A percentile compares a stretch with the other conserved stretches of the same genome.
These are phyloP conservation scores for Chernovozyma sophiae-reginae DNA, from an alignment of 1,139 yeast species.

Conservation along the genomic window DNA sequence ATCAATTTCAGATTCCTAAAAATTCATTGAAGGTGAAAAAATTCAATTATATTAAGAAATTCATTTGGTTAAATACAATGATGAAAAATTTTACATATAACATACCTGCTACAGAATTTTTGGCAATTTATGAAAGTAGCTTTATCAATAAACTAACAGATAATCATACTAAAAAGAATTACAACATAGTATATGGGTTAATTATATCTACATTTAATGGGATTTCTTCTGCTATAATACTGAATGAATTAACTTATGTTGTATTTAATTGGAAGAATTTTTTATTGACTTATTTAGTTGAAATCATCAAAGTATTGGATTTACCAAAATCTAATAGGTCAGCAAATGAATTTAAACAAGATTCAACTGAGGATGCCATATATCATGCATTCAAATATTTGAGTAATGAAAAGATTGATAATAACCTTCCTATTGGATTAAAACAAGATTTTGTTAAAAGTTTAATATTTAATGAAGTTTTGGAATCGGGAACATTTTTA, in stretches of 20 bases:
- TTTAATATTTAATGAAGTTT: conserved; percentile 28
- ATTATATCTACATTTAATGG: conserved; percentile 19
- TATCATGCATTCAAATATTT: conserved; percentile 15
- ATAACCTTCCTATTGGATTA: conserved; percentile 15
- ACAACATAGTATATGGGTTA: conserved; percentile 17
- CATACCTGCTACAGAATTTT: conserved; percentile 12
- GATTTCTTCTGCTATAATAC: conserved; percentile 13
- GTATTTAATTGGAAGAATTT: conserved; percentile 34
- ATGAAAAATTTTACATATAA: conserved; percentile 25
- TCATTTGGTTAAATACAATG: conserved; percentile 26
- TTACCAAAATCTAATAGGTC: neutral
- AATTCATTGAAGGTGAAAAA: conserved; percentile 7
- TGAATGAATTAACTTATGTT: conserved; percentile 21
- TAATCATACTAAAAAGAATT: conserved; percentile 7
- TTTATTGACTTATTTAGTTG: conserved; percentile 17
- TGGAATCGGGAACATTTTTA: conserved; percentile 2
- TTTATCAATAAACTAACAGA: conserved; percentile 8
- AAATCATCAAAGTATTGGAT: neutral
- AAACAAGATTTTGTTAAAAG: conserved; percentile 55
- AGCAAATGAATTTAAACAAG: conserved; percentile 11
- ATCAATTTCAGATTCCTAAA: conserved; percentile 4
- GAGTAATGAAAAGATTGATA: conserved; percentile 7
- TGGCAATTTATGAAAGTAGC: conserved; percentile 12
- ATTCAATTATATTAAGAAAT: conserved; percentile 20
- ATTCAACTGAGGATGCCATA: conserved; percentile 14